These are phyloP conservation scores for Coemansia reversa DNA, from an alignment of 192 early-diverging fungal species.

Conservation along the genomic window DNA sequence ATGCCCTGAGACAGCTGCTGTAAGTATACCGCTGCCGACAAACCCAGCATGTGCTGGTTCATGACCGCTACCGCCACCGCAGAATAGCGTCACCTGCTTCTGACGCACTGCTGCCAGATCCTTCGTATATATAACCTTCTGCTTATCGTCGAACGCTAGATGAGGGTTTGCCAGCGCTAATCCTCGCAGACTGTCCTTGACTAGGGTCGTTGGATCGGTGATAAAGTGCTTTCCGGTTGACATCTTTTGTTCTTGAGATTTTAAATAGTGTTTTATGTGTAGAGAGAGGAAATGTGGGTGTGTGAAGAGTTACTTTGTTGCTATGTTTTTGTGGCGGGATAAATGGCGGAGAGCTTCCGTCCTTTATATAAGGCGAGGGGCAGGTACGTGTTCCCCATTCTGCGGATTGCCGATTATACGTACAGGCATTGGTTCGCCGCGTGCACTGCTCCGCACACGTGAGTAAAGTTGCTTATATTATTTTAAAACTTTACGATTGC, in stretches of 20 bases:
- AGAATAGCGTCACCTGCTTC: conserved; percentile 72
- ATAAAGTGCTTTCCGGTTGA: conserved; percentile 59
- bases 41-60: conserved; percentile 82
- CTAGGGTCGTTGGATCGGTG: conserved; percentile 60
- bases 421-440: too few relatives aligned
- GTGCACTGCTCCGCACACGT: too few relatives aligned
- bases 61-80: conserved; percentile 83
- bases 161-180: conserved; percentile 61
- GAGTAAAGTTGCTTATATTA: too few relatives aligned
- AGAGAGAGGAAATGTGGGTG: too few relatives aligned
- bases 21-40: conserved; percentile 72
- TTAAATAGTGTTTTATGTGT: not conserved
- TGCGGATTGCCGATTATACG: too few relatives aligned
- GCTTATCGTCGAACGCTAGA: conserved; percentile 56
- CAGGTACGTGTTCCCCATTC: too few relatives aligned
- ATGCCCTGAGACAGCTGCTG: conserved; percentile 76
- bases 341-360: too few relatives aligned
- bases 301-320: too few relatives aligned
- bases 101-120: conserved; percentile 55
- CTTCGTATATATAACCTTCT: conserved; percentile 67
- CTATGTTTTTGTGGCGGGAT: too few relatives aligned
- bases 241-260: conserved; percentile 1
- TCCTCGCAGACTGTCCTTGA: conserved; percentile 62
- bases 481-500: not conserved
- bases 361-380: too few relatives aligned